Base-by-base conservation (phyloP, 2,329 filamentous ascomycete species). In the Venturia effusa region DNA sequence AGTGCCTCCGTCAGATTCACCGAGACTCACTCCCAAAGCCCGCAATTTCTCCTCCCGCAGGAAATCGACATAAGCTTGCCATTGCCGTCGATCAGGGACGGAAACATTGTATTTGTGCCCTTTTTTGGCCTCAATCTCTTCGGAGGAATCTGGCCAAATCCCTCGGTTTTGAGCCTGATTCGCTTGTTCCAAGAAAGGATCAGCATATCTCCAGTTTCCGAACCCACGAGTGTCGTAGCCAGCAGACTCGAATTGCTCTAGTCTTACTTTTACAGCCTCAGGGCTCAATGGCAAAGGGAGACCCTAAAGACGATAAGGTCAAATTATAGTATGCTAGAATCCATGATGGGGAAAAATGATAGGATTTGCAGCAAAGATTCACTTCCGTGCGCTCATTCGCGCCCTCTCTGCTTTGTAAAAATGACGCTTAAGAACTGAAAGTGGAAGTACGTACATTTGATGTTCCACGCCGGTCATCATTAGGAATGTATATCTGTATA, bases 21-120 rank as follows among this genome's bases (percentile, higher is more conserved):
- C 89, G 66, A 90, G 82, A 22, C 86, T 92, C 15, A 97, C 94
- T 67, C 94, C 94, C 64, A 99, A 81, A 61, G 93, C 92, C 66
- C 92, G 87, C 62, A 99, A 81, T 77, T 97, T 99, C 66, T 93
- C 91, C 77, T 99, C 94, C 68, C 90, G 86, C 41, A 97, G 79
- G 68, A 88, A 87, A 63, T 88, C 84, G 65, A 92, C 88, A 74
- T 97, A 96, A 32, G 85, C 80, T 70, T 90, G 88, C 87, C 88
- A 90, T 69, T 84, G 82, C 48, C 87, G 85, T 67, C 88, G 76
- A 70, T 90, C 88, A 1, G 90, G 88, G 66, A 94, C 80, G 30
- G 81, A 81, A 41, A 94, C 87, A 63, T 79, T 80, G 71, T 80
- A 88, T n/a, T 74, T 74, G 5, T 77, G 75, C 57, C 80, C 72